Conservation (phyloP, 2,329 filamentous ascomycete genomes). For the Scleromitrula shiraiana region DNA sequence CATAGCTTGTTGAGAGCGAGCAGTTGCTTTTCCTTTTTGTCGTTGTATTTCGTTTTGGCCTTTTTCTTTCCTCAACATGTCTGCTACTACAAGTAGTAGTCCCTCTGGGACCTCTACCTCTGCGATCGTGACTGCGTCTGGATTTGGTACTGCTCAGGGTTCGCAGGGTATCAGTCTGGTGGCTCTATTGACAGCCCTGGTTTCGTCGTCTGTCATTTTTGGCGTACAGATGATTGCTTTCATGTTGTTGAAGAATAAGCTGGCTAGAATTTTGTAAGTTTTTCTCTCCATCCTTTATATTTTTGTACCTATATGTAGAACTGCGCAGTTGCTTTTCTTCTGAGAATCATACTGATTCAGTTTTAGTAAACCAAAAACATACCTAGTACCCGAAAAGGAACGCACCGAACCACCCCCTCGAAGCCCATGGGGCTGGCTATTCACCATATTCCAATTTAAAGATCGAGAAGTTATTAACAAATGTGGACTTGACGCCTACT, state of each 20-base stretch:
- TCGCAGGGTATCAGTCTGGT: constrained; percentile 27
- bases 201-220: constrained; percentile 27
- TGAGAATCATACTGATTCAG: constrained; percentile 12
- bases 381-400: constrained; percentile 77
- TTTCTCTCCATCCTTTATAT: background rate
- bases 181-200: constrained; percentile 27
- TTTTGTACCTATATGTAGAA: background rate
- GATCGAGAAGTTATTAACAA: constrained; percentile 85
- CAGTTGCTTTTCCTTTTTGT: no score
- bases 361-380: constrained; percentile 69
- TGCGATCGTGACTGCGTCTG: background rate
- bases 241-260: constrained; percentile 65
- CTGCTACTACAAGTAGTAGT: background rate
- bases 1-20: background rate
- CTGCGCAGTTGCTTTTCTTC: background rate
- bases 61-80: constrained; percentile 7
- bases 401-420: constrained; percentile 66
- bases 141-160: constrained; percentile 18
- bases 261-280: constrained; percentile 74
- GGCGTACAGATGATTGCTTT: constrained; percentile 57
- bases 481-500: constrained; percentile 93
- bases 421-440: constrained; percentile 40
- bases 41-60: no score
- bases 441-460: constrained; percentile 58
- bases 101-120: background rate